Conservation (phyloP, 768 basidiomycete genomes). For the Boletus patriciae region DNA sequence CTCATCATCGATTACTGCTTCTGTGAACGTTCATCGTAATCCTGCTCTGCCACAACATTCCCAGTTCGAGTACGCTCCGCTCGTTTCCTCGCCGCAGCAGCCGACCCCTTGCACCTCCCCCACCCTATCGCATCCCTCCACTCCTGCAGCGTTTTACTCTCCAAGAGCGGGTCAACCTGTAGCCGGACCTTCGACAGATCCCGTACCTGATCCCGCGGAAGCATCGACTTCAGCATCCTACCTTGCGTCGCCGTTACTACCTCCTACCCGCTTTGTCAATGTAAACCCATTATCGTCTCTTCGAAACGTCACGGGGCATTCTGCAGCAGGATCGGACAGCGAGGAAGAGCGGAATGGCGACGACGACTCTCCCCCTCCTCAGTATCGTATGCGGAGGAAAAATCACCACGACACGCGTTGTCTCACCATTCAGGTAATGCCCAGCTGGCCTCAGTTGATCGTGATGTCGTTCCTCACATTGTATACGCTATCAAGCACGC, state of each 20-base stretch:
- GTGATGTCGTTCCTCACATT: slow-evolving; percentile 1
- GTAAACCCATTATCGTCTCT: slow-evolving; percentile 12
- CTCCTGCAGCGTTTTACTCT: slow-evolving; percentile 25
- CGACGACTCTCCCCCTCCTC: slow-evolving; percentile 34
- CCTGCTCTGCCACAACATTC: slow-evolving; percentile 3
- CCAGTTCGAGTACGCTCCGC: slow-evolving; percentile 7
- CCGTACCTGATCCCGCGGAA: background rate
- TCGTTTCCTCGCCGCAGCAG: slow-evolving; percentile 22
- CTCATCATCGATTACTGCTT: slow-evolving; percentile 3
- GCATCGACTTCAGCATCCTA: slow-evolving; percentile 1
- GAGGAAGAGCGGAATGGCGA: slow-evolving; percentile 39
- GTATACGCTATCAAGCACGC: slow-evolving; percentile 50
- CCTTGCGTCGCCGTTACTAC: slow-evolving; percentile 19
- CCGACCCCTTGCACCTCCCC: slow-evolving; percentile 33
- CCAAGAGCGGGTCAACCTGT: slow-evolving; percentile 13
- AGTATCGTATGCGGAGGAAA: slow-evolving; percentile 42
- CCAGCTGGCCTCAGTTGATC: background rate
- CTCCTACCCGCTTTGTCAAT: slow-evolving; percentile 22
- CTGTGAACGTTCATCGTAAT: slow-evolving; percentile 1
- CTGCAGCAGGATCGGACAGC: slow-evolving; percentile 34
- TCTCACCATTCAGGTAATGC: slow-evolving; percentile 64
- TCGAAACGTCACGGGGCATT: slow-evolving; percentile 30
- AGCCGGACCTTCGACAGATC: slow-evolving; percentile 8
- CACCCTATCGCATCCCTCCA: slow-evolving; percentile 29
- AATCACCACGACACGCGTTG: slow-evolving; percentile 66